phyloP scores from a whole-genome alignment of 176 grass and related monocot genomes.

The Zoysia japonica region DNA sequence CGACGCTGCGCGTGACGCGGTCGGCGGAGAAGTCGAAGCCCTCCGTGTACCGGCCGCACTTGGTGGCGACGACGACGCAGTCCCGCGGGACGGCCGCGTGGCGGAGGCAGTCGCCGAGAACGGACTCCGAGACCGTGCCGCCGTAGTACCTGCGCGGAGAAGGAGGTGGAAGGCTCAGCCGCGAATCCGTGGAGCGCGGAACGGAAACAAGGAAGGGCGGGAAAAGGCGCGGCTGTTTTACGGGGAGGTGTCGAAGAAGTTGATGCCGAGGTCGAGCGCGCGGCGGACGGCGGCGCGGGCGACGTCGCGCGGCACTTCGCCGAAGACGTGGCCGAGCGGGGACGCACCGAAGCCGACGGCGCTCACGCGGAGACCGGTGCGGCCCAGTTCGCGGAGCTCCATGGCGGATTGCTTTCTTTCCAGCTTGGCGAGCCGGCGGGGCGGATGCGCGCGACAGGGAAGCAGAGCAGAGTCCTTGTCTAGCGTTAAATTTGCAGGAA shows the following conservation, averaged over 20 bases:
- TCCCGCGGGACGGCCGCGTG: conserved; percentile 56
- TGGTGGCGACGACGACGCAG: conserved; percentile 70
- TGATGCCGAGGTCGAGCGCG: conserved; percentile 78
- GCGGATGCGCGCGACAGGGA: not conserved
- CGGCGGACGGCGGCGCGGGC: conserved; percentile 72
- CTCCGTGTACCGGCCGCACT: conserved; percentile 80
- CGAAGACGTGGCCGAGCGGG: conserved; percentile 79
- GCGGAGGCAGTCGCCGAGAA: conserved; percentile 82
- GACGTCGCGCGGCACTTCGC: conserved; percentile 50
- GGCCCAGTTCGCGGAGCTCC: conserved; percentile 72
- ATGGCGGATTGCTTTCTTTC: conserved; percentile 32
- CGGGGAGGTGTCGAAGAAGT: conserved; percentile 98
- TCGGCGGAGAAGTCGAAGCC: conserved; percentile 89
- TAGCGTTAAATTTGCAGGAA: not conserved
- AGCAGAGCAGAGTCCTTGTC: not conserved
- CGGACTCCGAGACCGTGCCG: conserved; percentile 70
- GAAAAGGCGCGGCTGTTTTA: not conserved
- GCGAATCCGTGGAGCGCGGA: not conserved
- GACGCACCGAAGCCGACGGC: conserved; percentile 83
- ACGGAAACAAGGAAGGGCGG: not conserved
- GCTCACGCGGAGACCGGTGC: conserved; percentile 70
- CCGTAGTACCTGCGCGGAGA: conserved; percentile 71
- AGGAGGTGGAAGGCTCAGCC: not conserved
- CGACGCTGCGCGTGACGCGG: conserved; percentile 62
- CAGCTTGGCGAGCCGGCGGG: not conserved